phyloP scores from a whole-genome alignment of 108 stramenopile species.

The Nannochloropsis gaditana region DNA sequence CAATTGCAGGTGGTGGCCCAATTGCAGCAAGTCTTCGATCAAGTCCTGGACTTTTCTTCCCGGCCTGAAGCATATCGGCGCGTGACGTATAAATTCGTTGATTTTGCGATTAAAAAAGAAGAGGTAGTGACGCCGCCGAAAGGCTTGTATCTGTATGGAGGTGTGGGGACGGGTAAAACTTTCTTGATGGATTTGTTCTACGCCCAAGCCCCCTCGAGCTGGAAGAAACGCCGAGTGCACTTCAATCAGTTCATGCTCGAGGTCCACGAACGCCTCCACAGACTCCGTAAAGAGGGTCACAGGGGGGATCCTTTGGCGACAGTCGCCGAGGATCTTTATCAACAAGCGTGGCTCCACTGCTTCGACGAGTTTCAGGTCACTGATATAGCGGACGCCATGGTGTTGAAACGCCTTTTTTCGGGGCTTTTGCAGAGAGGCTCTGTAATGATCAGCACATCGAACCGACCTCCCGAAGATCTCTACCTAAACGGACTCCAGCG shows the following conservation, averaged over 20 bases:
- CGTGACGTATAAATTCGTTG: not conserved
- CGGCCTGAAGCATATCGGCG: not conserved
- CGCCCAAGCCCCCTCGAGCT: slow-evolving; percentile 40
- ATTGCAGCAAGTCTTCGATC: slow-evolving; percentile 15
- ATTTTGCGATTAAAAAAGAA: slow-evolving; percentile 13
- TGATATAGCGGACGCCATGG: slow-evolving; percentile 65
- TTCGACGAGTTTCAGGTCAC: slow-evolving; percentile 99
- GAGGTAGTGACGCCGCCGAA: not conserved
- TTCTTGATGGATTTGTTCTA: slow-evolving; percentile 90
- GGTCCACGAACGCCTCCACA: slow-evolving; percentile 48
- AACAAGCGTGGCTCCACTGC: slow-evolving; percentile 67
- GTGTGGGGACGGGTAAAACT: slow-evolving; percentile 93
- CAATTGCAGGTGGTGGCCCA: slow-evolving; percentile 16
- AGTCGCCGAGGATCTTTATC: slow-evolving; percentile 36
- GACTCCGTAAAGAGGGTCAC: slow-evolving; percentile 34
- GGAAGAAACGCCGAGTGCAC: slow-evolving; percentile 78
- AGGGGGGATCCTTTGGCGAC: slow-evolving; percentile 32
- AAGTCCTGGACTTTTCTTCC: not conserved
- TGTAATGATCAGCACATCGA: slow-evolving; percentile 80
- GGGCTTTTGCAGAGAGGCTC: slow-evolving; percentile 39
- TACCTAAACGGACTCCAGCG: slow-evolving; percentile 93
- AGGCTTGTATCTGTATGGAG: slow-evolving; percentile 43
- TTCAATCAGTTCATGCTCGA: slow-evolving; percentile 91
- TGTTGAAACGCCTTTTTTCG: slow-evolving; percentile 45
- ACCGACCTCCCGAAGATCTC: slow-evolving; percentile 79